These are phyloP conservation scores for Gigaspora rosea DNA, from an alignment of 192 early-diverging fungal genomes.

Conservation along the genomic window DNA sequence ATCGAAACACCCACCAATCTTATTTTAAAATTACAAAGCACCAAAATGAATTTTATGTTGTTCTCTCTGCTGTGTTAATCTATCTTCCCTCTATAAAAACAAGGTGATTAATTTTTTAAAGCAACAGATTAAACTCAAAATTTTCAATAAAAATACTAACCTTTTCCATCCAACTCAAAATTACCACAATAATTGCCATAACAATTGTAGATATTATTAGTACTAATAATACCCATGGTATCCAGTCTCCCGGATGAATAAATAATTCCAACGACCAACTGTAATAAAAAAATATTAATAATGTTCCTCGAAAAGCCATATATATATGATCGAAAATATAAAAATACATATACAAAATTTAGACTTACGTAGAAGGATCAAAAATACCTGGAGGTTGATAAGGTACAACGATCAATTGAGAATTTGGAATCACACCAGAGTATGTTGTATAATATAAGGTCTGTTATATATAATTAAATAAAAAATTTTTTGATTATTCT, in stretches of 20 bases:
- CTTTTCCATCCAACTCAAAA: slow-evolving; percentile 76
- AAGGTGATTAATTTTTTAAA: too few relatives aligned
- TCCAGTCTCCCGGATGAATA: slow-evolving; percentile 83
- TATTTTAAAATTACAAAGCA: too few relatives aligned
- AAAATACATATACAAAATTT: background rate
- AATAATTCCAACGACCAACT: slow-evolving; percentile 89
- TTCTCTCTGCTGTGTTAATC: too few relatives aligned
- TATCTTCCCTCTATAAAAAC: too few relatives aligned
- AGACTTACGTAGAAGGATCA: slow-evolving; percentile 47
- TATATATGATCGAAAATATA: background rate
- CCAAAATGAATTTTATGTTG: too few relatives aligned
- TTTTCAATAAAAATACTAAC: slow-evolving; percentile 37
- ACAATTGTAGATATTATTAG: slow-evolving; percentile 71
- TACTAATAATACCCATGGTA: slow-evolving; percentile 79
- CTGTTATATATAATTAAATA: slow-evolving; percentile 14
- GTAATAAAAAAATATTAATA: slow-evolving; percentile 10
- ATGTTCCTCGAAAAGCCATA: background rate
- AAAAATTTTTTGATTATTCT: background rate
- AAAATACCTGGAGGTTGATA: slow-evolving; percentile 56
- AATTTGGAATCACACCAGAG: slow-evolving; percentile 91
- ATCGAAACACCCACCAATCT: too few relatives aligned
- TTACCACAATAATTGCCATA: slow-evolving; percentile 69
- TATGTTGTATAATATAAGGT: slow-evolving; percentile 62
- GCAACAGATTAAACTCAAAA: too few relatives aligned
- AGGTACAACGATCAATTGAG: slow-evolving; percentile 85